These are phyloP conservation scores for Avena insularis DNA, from an alignment of 176 grass and related monocot genomes.

Conservation along the genomic window DNA sequence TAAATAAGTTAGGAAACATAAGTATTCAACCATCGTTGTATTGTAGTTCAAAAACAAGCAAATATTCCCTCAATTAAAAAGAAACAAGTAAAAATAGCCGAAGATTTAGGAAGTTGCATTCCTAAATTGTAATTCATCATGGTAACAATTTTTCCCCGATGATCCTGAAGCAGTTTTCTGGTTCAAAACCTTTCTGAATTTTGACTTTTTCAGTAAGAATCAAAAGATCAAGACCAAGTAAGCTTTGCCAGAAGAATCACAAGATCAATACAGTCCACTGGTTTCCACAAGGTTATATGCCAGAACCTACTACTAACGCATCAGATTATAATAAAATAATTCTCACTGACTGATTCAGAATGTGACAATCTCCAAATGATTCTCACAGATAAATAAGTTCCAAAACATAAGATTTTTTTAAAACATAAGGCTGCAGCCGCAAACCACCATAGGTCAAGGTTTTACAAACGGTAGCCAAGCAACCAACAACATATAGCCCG, in stretches of 20 bases:
- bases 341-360: not conserved
- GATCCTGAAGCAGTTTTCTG: not conserved
- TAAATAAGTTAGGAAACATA: too few species aligned
- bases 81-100: too few species aligned
- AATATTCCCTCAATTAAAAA: too few species aligned
- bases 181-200: not conserved
- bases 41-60: too few species aligned
- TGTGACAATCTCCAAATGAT: not conserved
- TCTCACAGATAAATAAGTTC: slow-evolving; percentile 41
- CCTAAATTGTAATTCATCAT: too few species aligned
- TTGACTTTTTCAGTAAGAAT: not conserved
- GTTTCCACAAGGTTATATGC: too few species aligned
- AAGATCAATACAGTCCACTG: not conserved
- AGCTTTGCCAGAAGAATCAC: not conserved
- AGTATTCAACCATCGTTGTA: too few species aligned
- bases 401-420: not conserved
- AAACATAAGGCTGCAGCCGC: too few species aligned
- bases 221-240: not conserved
- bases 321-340: not conserved
- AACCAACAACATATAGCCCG: too few species aligned
- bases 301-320: not conserved
- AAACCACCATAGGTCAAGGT: too few species aligned
- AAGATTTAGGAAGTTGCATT: too few species aligned
- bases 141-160: not conserved
- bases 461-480: too few species aligned